Base-by-base conservation (phyloP, 2,329 filamentous ascomycete genomes). In the Leptodontidium sp. region DNA sequence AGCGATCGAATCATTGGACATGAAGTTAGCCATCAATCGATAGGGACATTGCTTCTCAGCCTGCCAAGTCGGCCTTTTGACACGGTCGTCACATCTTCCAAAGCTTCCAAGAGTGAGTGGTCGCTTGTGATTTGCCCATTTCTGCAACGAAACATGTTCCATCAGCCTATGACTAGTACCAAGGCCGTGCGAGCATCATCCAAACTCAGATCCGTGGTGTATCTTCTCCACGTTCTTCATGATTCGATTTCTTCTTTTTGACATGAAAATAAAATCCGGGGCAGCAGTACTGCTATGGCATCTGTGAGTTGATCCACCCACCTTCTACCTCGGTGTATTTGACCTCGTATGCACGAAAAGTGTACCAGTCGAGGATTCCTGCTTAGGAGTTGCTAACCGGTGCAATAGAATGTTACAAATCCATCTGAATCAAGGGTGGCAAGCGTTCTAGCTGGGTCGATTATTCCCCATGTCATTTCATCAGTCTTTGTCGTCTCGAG, bases 401-500 rank as follows among this genome's bases (percentile, higher is more conserved):
- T 38, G 9, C 2, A 15, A 15, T 21, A 62, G 65, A 61, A 62
- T 35, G 35, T 45, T 49, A 35, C 26, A 17, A 47, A 45, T 9
- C 11, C 45, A 32, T 55, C 47, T 43, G 65, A 71, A 47, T 64
- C 66, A 11, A 55, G 70, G 49, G 70, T 67, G 7, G 38, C 67
- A 8, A 38, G 53, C 29, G 55, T 71, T 4, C 35, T 72, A 29
- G 65, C 65, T 12, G 69, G 72, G 12, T 66, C 40, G 4, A 70
- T 73, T n/a, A 35, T 68, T 21, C 70, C 72, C 17, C 62, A 58
- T 11, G 14, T 70, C 8, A 55, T 71, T n/a, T 62, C 58, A 14
- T 68, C 72, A 14, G 53, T 71, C 17, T 73, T 73, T 32, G 68
- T 72, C 7, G 1, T 71, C 45, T 69, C 69, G 1, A 67, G 71